Evolutionary conservation across 2,329 filamentous ascomycete genomes (phyloP), one percentile per base, ranked within the genome.

Genomic region (Fusarium lateritium): DNA sequence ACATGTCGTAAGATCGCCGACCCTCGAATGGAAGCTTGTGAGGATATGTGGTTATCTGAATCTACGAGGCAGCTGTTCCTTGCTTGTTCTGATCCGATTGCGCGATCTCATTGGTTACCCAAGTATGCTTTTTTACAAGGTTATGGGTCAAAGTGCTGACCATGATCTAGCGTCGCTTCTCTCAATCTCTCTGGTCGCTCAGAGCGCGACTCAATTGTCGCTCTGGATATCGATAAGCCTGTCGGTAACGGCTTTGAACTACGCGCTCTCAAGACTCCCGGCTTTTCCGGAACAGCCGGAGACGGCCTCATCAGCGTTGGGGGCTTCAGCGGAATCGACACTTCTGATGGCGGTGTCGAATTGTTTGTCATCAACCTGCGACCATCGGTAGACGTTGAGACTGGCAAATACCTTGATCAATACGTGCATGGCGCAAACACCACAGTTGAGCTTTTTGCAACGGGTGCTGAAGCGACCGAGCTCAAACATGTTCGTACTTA

Each of bases 141-240:
- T 1, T 2, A 5, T 3, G 22, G 5, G 6, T 11, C 0, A 49
- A 19, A 4, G 7, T 13, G 10, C 21, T 57, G 4, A 62, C 15
- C 6, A 24, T 3, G 2, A 7, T 7, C 0, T 17, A 75, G 73
- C 34, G 42, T 68, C 17, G 73, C 33, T 1, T 26, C 40, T 11
- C 62, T 76, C 7, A 79, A 80, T 44, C 31, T 70, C 15, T 72
- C 73, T 0, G 77, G 67, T 0, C 76, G 76, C 4, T 77, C 78
- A 2, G 59, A 68, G 4, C 65, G 60, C 17, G 79, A 81, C 56
- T 73, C 76, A 6, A 53, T 81, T 17, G 56, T 79, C 4, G 75
- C 69, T 4, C 22, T 80, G 11, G 70, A 80, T 21, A 70, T 80
- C 17, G 78, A 81, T 50, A 74, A 71, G 34, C 74, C 73, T 3